Percentiles rank a stretch among this genome's conserved stretches.
Evolutionary conservation across 2,329 filamentous ascomycete species (phyloP).

Genomic region (Pseudogymnoascus sp.): DNA sequence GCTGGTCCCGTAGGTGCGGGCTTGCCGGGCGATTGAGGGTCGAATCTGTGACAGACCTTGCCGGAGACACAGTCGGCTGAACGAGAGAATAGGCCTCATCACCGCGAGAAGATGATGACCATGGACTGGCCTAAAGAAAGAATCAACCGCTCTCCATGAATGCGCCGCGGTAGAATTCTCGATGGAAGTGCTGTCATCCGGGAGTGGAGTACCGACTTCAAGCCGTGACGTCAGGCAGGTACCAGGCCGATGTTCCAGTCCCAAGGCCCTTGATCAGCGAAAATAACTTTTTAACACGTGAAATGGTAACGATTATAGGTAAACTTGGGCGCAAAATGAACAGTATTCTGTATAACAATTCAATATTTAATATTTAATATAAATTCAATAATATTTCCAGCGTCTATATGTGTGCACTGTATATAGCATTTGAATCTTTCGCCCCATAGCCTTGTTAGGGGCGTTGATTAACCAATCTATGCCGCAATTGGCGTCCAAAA

Average conservation of each 20-base stretch:
- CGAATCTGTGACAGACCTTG: background rate
- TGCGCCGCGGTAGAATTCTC: background rate
- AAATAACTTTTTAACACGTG: background rate
- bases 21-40: slow-evolving; percentile 1
- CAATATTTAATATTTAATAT: background rate
- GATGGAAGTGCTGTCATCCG: background rate
- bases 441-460: slow-evolving; percentile 21
- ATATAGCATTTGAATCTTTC: slow-evolving; percentile 13
- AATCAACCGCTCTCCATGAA: background rate
- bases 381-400: background rate
- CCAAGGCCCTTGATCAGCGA: background rate
- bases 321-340: background rate
- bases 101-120: background rate
- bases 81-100: slow-evolving; percentile 2
- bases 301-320: background rate
- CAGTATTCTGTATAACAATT: background rate
- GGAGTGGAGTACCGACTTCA: slow-evolving; percentile 1
- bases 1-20: slow-evolving; percentile 13
- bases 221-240: slow-evolving; percentile 4
- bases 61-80: slow-evolving; percentile 1
- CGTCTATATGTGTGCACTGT: background rate
- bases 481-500: slow-evolving; percentile 14
- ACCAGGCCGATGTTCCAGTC: background rate
- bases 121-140: background rate
- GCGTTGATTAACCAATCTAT: slow-evolving; percentile 4